Evolutionary conservation across 2,329 filamentous ascomycete species (phyloP), one percentile per base, ranked within the genome.

Genomic region (Epichloe amarillans): DNA sequence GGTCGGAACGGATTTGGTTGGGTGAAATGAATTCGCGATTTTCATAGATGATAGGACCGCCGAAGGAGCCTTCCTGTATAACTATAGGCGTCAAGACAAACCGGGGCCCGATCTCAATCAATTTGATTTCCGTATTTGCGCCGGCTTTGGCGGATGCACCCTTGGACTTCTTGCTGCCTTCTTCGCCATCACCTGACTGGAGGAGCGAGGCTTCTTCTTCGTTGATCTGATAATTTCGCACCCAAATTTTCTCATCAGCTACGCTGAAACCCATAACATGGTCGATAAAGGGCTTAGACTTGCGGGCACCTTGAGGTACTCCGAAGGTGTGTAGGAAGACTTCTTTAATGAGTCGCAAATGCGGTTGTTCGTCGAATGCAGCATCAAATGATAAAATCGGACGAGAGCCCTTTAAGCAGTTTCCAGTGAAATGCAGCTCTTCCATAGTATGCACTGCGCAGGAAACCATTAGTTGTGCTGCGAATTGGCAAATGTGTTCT

Each of bases 11-110:
- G 56, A 97, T 81, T 70, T 96, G 88, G 78, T 98, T 98, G 10
- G 93, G 93, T 58, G 86, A 93, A 50, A 98, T 87, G 61, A 95
- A 98, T 66, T 95, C 85, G 75, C 88, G 93, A 73, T 97, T 97
- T 74, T 97, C 88, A 71, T 95, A 98, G 63, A 98, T 94, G 57
- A 97, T 88, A 3, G 93, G 91, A 0, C 93, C 93, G 50, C 91
- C 91, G 60, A 98, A 97, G 54, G 86, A 90, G 42, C 88, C 89
- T 66, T 98, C 93, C 60, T 95, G 82, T 58, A 97, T 95, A 52
- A 97, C 83, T 57, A 96, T 96, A 1, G 93, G 91, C 26, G 89
- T 96, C 47, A 96, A 73, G 33, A 96, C 89, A 59, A 96, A 91
- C 44, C 93, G 80, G 0, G 93, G 93, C 0, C 93, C 93, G 55